Conservation (phyloP, 108 stramenopile genomes). For the Cyclotella cryptica region DNA sequence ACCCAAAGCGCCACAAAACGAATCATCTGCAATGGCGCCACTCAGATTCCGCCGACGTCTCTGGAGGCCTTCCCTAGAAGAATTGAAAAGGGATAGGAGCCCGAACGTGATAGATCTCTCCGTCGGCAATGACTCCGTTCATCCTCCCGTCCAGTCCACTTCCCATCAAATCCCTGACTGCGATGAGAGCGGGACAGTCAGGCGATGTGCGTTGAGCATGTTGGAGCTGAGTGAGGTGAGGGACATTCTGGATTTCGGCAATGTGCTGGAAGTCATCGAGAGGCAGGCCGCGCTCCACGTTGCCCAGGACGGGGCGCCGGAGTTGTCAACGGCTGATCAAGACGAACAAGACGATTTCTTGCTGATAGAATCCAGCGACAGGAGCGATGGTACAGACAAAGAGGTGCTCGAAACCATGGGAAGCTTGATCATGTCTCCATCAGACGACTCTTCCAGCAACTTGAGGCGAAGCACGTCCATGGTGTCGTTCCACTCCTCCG, state of each 20-base stretch:
- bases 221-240: conserved; percentile 6
- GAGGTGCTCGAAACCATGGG: not conserved
- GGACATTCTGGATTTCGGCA: not conserved
- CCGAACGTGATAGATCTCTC: not conserved
- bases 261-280: not conserved
- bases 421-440: not conserved
- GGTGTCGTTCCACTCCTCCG: not conserved
- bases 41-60: no score
- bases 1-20: no score
- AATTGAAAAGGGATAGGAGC: not conserved
- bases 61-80: not conserved
- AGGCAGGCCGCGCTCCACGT: not conserved
- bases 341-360: not conserved
- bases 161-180: not conserved
- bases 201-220: not conserved
- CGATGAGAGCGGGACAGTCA: not conserved
- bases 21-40: no score
- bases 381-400: not conserved
- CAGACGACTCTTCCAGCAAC: not conserved
- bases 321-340: not conserved
- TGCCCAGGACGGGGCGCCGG: not conserved
- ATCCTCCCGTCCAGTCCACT: not conserved
- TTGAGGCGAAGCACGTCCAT: conserved; percentile 6
- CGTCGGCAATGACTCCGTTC: not conserved
- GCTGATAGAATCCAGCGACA: not conserved